phyloP scores from a whole-genome alignment of 345 rosid genomes.

The Pugionium cornutum region DNA sequence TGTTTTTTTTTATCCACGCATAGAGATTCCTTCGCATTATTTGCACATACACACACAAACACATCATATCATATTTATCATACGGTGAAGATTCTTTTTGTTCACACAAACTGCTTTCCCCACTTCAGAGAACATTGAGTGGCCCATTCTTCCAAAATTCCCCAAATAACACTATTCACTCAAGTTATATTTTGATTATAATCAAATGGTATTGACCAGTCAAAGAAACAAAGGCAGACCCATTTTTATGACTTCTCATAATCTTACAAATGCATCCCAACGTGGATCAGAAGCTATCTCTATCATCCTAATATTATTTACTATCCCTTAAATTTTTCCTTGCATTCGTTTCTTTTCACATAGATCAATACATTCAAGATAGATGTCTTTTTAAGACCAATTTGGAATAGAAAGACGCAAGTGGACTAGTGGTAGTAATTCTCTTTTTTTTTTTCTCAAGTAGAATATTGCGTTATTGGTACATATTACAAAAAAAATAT shows the following conservation, averaged over 20 bases:
- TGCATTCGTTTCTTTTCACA: background rate
- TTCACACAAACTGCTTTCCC: slow-evolving; percentile 45
- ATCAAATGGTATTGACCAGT: slow-evolving; percentile 36
- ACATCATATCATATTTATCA: slow-evolving; percentile 29
- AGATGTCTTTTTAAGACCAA: too few relatives aligned
- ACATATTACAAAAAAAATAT: too few relatives aligned
- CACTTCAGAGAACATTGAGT: slow-evolving; percentile 35
- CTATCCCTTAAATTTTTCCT: background rate
- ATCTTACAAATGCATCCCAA: slow-evolving; percentile 36
- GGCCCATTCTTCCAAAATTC: slow-evolving; percentile 41
- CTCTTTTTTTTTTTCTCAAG: too few relatives aligned
- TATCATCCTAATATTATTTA: slow-evolving; percentile 16
- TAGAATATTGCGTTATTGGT: too few relatives aligned
- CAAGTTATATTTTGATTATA: slow-evolving; percentile 34
- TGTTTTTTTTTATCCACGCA: slow-evolving; percentile 36
- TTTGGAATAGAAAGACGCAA: too few relatives aligned
- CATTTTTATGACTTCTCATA: slow-evolving; percentile 27
- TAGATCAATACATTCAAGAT: background rate
- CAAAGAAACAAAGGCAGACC: slow-evolving; percentile 34
- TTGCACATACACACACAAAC: slow-evolving; percentile 23
- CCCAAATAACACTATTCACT: slow-evolving; percentile 33
- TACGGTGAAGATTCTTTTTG: slow-evolving; percentile 53
- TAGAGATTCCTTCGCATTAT: slow-evolving; percentile 40
- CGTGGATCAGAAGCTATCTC: slow-evolving; percentile 35
- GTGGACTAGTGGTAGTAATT: too few relatives aligned